Conservation (phyloP, 176 grass and related monocot genomes). For the Chrysopogon serrulatus region DNA sequence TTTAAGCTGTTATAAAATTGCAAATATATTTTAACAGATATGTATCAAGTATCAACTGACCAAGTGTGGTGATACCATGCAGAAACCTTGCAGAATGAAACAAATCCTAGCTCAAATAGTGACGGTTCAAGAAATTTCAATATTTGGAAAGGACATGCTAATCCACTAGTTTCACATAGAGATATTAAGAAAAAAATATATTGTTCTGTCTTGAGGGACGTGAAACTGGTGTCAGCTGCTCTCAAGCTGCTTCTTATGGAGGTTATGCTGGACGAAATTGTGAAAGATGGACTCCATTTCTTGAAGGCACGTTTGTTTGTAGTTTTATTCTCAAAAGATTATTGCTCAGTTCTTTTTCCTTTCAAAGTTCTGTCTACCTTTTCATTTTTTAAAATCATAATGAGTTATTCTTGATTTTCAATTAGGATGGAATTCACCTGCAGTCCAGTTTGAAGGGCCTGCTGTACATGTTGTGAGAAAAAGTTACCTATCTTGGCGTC, state of each 20-base stretch:
- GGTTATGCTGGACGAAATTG: slow-evolving; percentile 66
- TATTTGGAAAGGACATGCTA: slow-evolving; percentile 86
- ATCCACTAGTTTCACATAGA: slow-evolving; percentile 32
- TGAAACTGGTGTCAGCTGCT: slow-evolving; percentile 79
- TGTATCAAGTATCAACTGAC: slow-evolving; percentile 22
- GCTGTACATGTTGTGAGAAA: slow-evolving; percentile 48
- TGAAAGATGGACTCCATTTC: slow-evolving; percentile 84
- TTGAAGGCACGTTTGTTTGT: slow-evolving; percentile 53
- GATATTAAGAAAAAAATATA: slow-evolving; percentile 69
- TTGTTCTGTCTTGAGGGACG: slow-evolving; percentile 70
- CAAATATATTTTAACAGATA: slow-evolving; percentile 11
- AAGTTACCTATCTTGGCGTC: slow-evolving; percentile 71
- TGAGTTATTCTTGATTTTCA: slow-evolving; percentile 30
- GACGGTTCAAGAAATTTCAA: slow-evolving; percentile 42
- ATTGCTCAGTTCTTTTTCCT: slow-evolving; percentile 1
- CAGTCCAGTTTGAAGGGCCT: slow-evolving; percentile 85
- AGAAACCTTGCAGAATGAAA: slow-evolving; percentile 39
- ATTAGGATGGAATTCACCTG: slow-evolving; percentile 91
- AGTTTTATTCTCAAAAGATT: slow-evolving; percentile 15
- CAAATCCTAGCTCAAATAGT: slow-evolving; percentile 54
- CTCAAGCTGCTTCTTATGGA: slow-evolving; percentile 41
- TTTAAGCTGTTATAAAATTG: slow-evolving; percentile 2
- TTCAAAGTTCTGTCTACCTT: neutral
- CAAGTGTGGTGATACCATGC: slow-evolving; percentile 17
- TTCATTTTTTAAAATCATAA: neutral